Percentiles rank a stretch among this genome's conserved stretches.
phyloP scores from a whole-genome alignment of 768 basidiomycete genomes.

The Neoboletus subvelutipes region DNA sequence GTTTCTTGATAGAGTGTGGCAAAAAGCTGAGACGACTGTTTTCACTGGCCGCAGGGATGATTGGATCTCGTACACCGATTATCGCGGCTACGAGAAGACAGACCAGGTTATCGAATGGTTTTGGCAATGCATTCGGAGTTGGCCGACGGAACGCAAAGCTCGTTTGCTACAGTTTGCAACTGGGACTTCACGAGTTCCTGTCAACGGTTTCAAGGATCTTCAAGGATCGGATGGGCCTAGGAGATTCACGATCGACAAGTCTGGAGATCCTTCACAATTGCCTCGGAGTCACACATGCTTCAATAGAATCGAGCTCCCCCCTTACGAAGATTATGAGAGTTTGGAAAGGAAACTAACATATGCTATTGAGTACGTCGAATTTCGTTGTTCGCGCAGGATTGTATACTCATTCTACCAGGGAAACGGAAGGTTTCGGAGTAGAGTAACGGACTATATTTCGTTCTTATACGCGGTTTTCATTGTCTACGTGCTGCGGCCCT shows the following conservation, averaged over 20 bases:
- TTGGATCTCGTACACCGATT: constrained; percentile 94
- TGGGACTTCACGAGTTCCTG: constrained; percentile 80
- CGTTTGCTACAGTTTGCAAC: constrained; percentile 88
- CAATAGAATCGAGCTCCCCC: constrained; percentile 85
- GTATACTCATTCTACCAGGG: constrained; percentile 42
- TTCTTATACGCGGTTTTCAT: constrained; percentile 7
- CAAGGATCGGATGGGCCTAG: constrained; percentile 93
- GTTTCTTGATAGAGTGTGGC: constrained; percentile 20
- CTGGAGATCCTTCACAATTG: constrained; percentile 82
- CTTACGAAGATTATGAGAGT: constrained; percentile 85
- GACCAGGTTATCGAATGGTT: constrained; percentile 94
- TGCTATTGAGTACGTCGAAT: constrained; percentile 69
- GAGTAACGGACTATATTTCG: constrained; percentile 37
- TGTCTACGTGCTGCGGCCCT: neutral
- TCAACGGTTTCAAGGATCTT: constrained; percentile 93
- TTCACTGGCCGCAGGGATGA: constrained; percentile 55
- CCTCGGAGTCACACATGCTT: constrained; percentile 95
- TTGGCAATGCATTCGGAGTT: constrained; percentile 88
- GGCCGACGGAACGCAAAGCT: constrained; percentile 88
- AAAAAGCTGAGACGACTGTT: neutral
- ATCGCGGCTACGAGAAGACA: constrained; percentile 82
- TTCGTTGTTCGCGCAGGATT: neutral
- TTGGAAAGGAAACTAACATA: constrained; percentile 83
- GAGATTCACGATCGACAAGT: constrained; percentile 93
- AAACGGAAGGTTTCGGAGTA: constrained; percentile 75